Base-by-base conservation (phyloP, 805 yeast species). In the Candida tallmaniae region DNA sequence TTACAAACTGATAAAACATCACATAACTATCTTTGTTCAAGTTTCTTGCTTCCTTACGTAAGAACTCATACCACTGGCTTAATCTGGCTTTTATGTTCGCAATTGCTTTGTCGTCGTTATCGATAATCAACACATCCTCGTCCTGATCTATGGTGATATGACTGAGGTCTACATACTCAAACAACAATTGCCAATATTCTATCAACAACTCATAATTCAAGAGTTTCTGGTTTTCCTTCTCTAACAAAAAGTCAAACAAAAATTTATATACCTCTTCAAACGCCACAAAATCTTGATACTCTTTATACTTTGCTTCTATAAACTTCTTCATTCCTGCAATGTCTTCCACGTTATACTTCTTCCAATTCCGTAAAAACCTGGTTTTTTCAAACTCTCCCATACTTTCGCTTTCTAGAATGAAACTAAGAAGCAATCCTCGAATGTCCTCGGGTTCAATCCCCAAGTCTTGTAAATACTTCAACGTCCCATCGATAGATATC, bases 21-120 rank as follows among this genome's bases (percentile, higher is more conserved):
- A 74, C 70, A 97, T 97, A 90, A 16, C 80, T 75, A 50, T 90
- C 98, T 42, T 60, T 74, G 4, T 83, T 71, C 23, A 93, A 68
- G 4, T 66, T 56, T 31, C 68, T 60, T 31, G 73, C 67, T 41
- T 68, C 60, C 9, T 59, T 63, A 2, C 52, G 54, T 18, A 82
- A 51, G 51, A 80, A 89, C 1, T 51, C 56, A 33, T 68, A 60
- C 90, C 95, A 90, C 27, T 63, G 65, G 6, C 66, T 64, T 9
- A 65, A 45, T 23, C 78, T 45, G 22, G 63, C 54, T 20, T 44
- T 27, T 1, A 43, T 38, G 16, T 25, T 25, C n/a, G n/a, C n/a
- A n/a, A n/a, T n/a, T n/a, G n/a, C n/a, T n/a, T n/a, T n/a, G n/a
- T n/a, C n/a, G n/a, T n/a, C n/a, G n/a, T n/a, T n/a, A n/a, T n/a